These are phyloP conservation scores for Aspergillus sp. DNA, from an alignment of 2,329 filamentous ascomycete species.

Conservation along the genomic window DNA sequence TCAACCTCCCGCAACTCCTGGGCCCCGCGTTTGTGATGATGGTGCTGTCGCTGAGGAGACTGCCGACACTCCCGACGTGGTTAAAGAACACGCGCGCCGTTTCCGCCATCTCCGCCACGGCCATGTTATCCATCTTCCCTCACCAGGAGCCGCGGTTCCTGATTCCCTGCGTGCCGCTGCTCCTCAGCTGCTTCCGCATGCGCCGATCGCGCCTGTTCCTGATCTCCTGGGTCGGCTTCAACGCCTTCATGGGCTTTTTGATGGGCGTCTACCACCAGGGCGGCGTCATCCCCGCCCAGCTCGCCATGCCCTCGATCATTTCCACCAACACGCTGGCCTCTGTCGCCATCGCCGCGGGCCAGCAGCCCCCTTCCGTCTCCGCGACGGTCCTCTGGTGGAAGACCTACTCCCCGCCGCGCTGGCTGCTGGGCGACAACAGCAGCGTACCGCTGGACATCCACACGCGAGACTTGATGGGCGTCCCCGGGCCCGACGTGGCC, in stretches of 20 bases:
- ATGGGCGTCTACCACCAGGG: constrained; percentile 56
- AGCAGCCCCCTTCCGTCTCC: constrained; percentile 11
- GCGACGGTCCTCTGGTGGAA: constrained; percentile 54
- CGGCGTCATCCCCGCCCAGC: constrained; percentile 49
- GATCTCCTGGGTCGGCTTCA: constrained; percentile 48
- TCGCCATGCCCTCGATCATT: constrained; percentile 42
- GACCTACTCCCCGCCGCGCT: constrained; percentile 52
- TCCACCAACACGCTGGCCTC: constrained; percentile 21
- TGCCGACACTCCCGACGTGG: constrained; percentile 26
- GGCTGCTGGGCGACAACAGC: constrained; percentile 45
- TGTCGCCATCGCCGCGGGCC: constrained; percentile 3
- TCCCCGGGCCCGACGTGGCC: constrained; percentile 41
- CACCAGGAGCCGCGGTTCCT: constrained; percentile 55
- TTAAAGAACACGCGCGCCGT: constrained; percentile 40
- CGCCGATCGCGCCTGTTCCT: constrained; percentile 43
- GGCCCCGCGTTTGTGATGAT: constrained; percentile 64
- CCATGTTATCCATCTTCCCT: constrained; percentile 44
- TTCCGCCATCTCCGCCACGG: constrained; percentile 43
- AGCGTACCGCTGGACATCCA: constrained; percentile 30
- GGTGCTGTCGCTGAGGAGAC: constrained; percentile 47
- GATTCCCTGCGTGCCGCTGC: constrained; percentile 50
- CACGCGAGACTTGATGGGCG: constrained; percentile 50
- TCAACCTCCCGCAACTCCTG: constrained; percentile 69
- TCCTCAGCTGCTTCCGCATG: constrained; percentile 47
- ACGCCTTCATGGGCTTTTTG: constrained; percentile 45